Base-by-base conservation (phyloP, 1,284 basidiomycete species). In the Leccinum angustisporum region DNA sequence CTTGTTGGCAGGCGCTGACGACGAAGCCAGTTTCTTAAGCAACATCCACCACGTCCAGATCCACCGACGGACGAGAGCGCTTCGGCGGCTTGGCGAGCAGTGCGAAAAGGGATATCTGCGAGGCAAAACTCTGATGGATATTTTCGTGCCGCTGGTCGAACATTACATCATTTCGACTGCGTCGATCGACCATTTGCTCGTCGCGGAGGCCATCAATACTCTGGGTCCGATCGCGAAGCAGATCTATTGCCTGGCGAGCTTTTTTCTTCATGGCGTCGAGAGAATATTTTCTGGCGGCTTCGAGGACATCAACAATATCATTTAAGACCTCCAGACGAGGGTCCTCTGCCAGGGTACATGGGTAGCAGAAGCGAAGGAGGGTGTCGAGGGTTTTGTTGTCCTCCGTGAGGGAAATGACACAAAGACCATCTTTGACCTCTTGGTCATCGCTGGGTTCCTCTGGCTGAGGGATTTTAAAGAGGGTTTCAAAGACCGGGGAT, bases 21-120 rank as follows among this genome's bases (percentile, higher is more conserved):
- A 94, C 54, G 97, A 99, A 75, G 95, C 94, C 31, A 96, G 91
- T 73, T 97, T 99, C 79, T 98, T 99, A 83, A 90, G 90, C 80
- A 99, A 99, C 76, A 87, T 99, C 57, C 86, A 92, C 66, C 97
- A 99, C 75, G 88, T 99, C 58, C 97, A 99, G 77, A 79, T 92
- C 5, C 97, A 99, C 75, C 89, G 97, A 61, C 87, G 97, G 21
- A 88, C 90, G 1, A 83, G 97, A 65, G 97, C 97, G 0, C 81
- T 99, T 38, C 87, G 91, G 33, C 85, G 96, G 34, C 83, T 99
- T 13, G 88, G 87, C 0, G 94, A 98, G 55, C 85, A 89, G 59
- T 90, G 88, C 60, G 85, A 89, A n/a, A 83, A 87, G 59, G 87
- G 87, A 1, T 79, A 79, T 16, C 75, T 98, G 54, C 82, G 87